phyloP scores from a whole-genome alignment of 176 grass and related monocot genomes.

The Oryza nivara region DNA sequence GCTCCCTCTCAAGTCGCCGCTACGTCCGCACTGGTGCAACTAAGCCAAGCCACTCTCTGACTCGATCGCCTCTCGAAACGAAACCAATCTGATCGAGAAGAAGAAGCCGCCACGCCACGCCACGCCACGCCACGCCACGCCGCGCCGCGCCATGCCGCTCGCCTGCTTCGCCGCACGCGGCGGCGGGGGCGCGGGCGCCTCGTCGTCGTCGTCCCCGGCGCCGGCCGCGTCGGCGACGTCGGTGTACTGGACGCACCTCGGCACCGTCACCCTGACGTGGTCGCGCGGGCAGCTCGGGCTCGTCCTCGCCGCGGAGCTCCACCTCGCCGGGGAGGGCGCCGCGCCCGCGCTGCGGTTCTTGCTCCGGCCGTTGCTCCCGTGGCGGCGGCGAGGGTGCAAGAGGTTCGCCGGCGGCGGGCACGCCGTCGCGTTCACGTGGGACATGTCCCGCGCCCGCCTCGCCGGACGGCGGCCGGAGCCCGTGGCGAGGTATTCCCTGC shows the following conservation, averaged over 20 bases:
- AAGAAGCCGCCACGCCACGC: constrained; percentile 1
- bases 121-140: constrained; percentile 30
- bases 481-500: constrained; percentile 47
- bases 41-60: constrained; percentile 1
- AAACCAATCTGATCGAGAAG: neutral
- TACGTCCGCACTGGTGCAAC: constrained; percentile 38
- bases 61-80: neutral
- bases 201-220: neutral
- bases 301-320: constrained; percentile 43
- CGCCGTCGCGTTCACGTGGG: constrained; percentile 58
- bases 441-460: constrained; percentile 58
- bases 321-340: constrained; percentile 7
- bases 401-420: constrained; percentile 15
- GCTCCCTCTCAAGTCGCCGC: constrained; percentile 27
- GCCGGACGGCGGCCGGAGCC: constrained; percentile 52
- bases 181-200: neutral
- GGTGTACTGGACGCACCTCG: constrained; percentile 64
- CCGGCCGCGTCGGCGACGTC: constrained; percentile 46
- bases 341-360: constrained; percentile 18
- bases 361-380: constrained; percentile 51
- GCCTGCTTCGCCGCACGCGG: constrained; percentile 44
- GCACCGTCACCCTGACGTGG: constrained; percentile 47
- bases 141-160: constrained; percentile 48
- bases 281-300: constrained; percentile 49
- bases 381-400: constrained; percentile 48